A percentile compares a stretch with the other conserved stretches of the same genome.
phyloP scores from a whole-genome alignment of 768 basidiomycete genomes.

The Grammothele lineata region DNA sequence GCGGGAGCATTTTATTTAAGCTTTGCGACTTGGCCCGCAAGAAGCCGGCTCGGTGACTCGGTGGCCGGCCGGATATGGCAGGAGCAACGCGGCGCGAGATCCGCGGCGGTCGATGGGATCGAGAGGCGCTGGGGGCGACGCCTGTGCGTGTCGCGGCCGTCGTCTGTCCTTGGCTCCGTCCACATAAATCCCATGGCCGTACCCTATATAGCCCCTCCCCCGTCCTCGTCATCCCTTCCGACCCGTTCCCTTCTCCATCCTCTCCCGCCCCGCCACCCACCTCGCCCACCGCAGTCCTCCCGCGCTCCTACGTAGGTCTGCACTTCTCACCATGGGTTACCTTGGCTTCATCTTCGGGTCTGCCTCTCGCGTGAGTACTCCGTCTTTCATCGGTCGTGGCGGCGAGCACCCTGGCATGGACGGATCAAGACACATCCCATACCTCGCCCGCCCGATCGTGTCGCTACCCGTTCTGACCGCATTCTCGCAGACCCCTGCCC shows the following conservation, averaged over 20 bases:
- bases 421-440: too few species aligned
- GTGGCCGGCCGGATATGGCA: not conserved
- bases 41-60: conserved; percentile 7
- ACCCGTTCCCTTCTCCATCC: conserved; percentile 4
- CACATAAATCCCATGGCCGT: not conserved
- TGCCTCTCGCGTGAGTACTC: conserved; percentile 1
- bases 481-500: not conserved
- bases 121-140: conserved; percentile 2
- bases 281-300: conserved; percentile 5
- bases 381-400: too few species aligned
- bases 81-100: conserved; percentile 5
- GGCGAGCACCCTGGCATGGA: not conserved
- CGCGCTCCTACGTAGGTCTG: not conserved
- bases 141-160: conserved; percentile 1
- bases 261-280: conserved; percentile 3
- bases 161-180: conserved; percentile 3
- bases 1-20: too few species aligned
- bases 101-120: conserved; percentile 14
- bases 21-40: conserved; percentile 4
- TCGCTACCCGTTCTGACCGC: too few species aligned
- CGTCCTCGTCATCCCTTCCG: not conserved
- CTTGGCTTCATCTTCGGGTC: conserved; percentile 12
- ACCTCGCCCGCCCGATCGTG: too few species aligned
- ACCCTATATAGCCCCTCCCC: conserved; percentile 1
- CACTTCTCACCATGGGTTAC: conserved; percentile 12